These are phyloP conservation scores for Erodium moschatum DNA, from an alignment of 441 rosid species.

Conservation along the genomic window DNA sequence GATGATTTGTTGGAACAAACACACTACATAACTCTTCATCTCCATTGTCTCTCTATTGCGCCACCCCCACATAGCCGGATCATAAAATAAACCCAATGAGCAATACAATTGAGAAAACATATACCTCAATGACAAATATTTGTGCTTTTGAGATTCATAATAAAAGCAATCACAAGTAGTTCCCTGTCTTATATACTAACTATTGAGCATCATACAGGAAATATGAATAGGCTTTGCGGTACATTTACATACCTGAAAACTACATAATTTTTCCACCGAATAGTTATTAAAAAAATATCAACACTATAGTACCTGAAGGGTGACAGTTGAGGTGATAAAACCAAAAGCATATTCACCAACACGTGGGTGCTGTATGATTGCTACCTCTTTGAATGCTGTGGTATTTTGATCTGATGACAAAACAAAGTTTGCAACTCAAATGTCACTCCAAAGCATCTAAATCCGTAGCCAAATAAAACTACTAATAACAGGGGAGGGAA, in stretches of 20 bases:
- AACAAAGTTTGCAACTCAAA: neutral
- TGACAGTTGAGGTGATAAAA: neutral
- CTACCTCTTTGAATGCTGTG: neutral
- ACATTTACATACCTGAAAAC: too few relatives aligned
- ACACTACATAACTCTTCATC: slow-evolving; percentile 9
- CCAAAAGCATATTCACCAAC: neutral
- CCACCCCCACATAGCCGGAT: too few relatives aligned
- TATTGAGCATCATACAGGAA: too few relatives aligned
- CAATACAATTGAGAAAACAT: neutral
- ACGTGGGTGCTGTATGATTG: neutral
- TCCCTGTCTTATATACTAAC: too few relatives aligned
- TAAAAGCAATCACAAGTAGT: too few relatives aligned
- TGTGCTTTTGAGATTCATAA: too few relatives aligned
- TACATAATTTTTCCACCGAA: neutral
- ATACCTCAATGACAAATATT: neutral
- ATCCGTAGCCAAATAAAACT: too few relatives aligned
- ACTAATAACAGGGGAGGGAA: too few relatives aligned
- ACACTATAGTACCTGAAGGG: neutral
- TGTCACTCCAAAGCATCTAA: neutral
- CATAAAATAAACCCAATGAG: neutral
- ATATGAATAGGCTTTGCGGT: too few relatives aligned
- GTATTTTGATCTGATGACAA: neutral
- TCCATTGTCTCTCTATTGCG: neutral
- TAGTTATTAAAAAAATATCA: neutral
- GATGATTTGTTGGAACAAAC: neutral